Evolutionary conservation across 768 basidiomycete genomes (phyloP).

Genomic region (Holtermanniella nyarrowii): DNA sequence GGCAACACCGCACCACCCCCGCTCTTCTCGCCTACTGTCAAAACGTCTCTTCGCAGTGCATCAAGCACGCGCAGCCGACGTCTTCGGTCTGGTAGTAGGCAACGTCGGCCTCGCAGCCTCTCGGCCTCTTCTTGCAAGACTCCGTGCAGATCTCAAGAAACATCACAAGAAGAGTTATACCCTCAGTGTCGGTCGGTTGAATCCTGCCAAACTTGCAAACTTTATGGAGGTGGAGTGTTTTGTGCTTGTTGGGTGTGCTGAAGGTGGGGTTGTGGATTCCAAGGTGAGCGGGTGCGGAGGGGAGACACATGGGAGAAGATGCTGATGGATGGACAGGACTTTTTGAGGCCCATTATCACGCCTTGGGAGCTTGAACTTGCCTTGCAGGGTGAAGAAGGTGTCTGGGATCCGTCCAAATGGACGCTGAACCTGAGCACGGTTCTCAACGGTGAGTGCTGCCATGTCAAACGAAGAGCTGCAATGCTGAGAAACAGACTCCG

Average conservation of each 20-base stretch:
- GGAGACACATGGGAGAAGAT: slow-evolving; percentile 51
- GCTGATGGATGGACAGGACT: slow-evolving; percentile 54
- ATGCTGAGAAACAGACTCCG: slow-evolving; percentile 11
- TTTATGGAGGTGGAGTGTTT: slow-evolving; percentile 95
- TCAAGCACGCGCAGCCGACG: slow-evolving; percentile 79
- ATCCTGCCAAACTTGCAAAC: slow-evolving; percentile 88
- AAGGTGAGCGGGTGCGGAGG: slow-evolving; percentile 25
- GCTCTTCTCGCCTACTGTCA: slow-evolving; percentile 76
- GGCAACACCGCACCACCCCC: slow-evolving; percentile 52
- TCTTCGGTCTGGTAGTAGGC: slow-evolving; percentile 89
- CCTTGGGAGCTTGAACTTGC: slow-evolving; percentile 84
- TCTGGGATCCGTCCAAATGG: slow-evolving; percentile 47
- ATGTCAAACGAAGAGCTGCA: not conserved
- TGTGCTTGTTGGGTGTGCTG: slow-evolving; percentile 85
- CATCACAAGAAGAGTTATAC: slow-evolving; percentile 86
- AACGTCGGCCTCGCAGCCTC: slow-evolving; percentile 87
- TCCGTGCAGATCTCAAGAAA: slow-evolving; percentile 58
- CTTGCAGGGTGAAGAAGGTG: slow-evolving; percentile 63
- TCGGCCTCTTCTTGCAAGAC: slow-evolving; percentile 67
- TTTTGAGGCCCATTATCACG: slow-evolving; percentile 79
- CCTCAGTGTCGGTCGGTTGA: slow-evolving; percentile 86
- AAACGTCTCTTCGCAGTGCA: slow-evolving; percentile 78
- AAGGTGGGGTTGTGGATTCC: slow-evolving; percentile 60
- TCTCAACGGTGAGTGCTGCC: slow-evolving; percentile 25
- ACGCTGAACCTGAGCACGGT: slow-evolving; percentile 61